These are phyloP conservation scores for Filosporella fistucella DNA, from an alignment of 495 filamentous ascomycete species.

Conservation along the genomic window DNA sequence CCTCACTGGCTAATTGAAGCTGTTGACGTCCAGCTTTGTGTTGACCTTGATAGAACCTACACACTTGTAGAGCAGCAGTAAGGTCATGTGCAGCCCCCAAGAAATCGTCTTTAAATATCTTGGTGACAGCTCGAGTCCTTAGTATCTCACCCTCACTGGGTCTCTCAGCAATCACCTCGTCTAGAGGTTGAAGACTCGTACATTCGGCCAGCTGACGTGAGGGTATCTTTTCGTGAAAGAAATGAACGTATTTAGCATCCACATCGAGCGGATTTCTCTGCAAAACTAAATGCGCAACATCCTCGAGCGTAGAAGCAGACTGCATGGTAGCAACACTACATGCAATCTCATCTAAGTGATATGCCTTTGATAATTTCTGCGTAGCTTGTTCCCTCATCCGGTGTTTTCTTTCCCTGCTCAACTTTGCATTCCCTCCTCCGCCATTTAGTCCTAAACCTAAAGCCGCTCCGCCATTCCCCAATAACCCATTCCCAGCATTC, in stretches of 20 bases:
- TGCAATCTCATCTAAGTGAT: slow-evolving; percentile 74
- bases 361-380: slow-evolving; percentile 69
- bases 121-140: slow-evolving; percentile 66
- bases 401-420: slow-evolving; percentile 69
- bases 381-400: slow-evolving; percentile 73
- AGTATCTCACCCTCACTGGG: slow-evolving; percentile 60
- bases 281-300: slow-evolving; percentile 69
- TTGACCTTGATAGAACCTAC: slow-evolving; percentile 42
- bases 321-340: slow-evolving; percentile 82
- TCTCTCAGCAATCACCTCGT: slow-evolving; percentile 58
- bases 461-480: slow-evolving; percentile 48
- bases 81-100: slow-evolving; percentile 63
- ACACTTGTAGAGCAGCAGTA: slow-evolving; percentile 56
- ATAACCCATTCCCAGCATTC: slow-evolving; percentile 37
- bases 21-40: slow-evolving; percentile 42
- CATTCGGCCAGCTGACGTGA: slow-evolving; percentile 69
- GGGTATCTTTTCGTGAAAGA: slow-evolving; percentile 86
- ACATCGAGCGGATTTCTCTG: slow-evolving; percentile 55
- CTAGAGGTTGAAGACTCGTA: slow-evolving; percentile 58
- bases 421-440: slow-evolving; percentile 52
- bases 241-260: slow-evolving; percentile 79
- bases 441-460: slow-evolving; percentile 57
- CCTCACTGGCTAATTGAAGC: slow-evolving; percentile 38
- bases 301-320: slow-evolving; percentile 69
- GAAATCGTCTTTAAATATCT: slow-evolving; percentile 71